Evolutionary conservation across 2,329 filamentous ascomycete genomes (phyloP).

Genomic region (Neophaeococcomyces aloes): DNA sequence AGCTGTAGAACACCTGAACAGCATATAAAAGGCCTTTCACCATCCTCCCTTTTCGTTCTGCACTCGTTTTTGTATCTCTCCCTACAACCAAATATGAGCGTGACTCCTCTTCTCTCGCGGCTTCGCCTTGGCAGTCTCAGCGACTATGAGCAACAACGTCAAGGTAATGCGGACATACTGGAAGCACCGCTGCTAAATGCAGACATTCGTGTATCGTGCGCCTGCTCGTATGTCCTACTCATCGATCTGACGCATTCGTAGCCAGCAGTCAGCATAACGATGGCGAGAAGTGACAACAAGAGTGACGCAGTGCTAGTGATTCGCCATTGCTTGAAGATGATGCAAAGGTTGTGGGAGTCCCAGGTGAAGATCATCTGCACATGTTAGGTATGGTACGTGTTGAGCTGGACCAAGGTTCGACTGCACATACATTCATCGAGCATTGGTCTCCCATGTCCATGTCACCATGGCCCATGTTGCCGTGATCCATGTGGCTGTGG

Average conservation of each 20-base stretch:
- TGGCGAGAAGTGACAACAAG: slow-evolving; percentile 67
- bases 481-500: slow-evolving; percentile 45
- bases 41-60: slow-evolving; percentile 60
- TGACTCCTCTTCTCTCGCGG: slow-evolving; percentile 33
- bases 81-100: slow-evolving; percentile 68
- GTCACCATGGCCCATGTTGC: slow-evolving; percentile 43
- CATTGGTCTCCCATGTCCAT: slow-evolving; percentile 58
- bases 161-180: slow-evolving; percentile 16
- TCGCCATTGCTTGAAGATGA: slow-evolving; percentile 89
- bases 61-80: slow-evolving; percentile 50
- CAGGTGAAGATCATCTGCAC: slow-evolving; percentile 94
- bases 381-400: slow-evolving; percentile 6
- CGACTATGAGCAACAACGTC: slow-evolving; percentile 4
- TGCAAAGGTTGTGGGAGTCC: slow-evolving; percentile 87
- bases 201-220: slow-evolving; percentile 35
- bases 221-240: slow-evolving; percentile 63
- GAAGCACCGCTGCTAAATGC: slow-evolving; percentile 16
- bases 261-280: slow-evolving; percentile 75
- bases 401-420: neutral
- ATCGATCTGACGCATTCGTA: slow-evolving; percentile 80
- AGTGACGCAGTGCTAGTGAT: slow-evolving; percentile 64
- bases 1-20: slow-evolving; percentile 93
- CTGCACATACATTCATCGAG: slow-evolving; percentile 71
- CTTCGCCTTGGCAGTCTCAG: slow-evolving; percentile 20
- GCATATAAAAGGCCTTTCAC: slow-evolving; percentile 78